Evolutionary conservation across 805 yeast genomes (phyloP).

Genomic region (Metschnikowia lunata): DNA sequence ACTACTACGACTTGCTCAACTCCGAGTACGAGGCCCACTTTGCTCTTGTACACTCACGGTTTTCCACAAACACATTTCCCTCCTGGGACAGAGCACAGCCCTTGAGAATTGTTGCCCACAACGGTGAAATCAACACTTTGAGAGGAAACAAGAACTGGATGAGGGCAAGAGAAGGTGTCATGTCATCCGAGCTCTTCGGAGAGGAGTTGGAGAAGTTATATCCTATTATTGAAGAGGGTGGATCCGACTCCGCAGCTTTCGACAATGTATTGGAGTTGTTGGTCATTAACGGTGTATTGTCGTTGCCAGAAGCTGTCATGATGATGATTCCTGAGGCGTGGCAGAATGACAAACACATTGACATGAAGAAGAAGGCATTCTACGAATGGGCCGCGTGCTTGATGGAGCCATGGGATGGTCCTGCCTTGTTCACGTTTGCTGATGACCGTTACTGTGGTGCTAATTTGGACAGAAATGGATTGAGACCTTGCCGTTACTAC

Average conservation of each 20-base stretch:
- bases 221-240: conserved; percentile 97
- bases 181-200: conserved; percentile 82
- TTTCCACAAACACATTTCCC: conserved; percentile 97
- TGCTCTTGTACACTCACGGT: conserved; percentile 94
- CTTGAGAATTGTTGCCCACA: conserved; percentile 93
- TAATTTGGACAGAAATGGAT: conserved; percentile 92
- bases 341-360: conserved; percentile 85
- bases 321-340: conserved; percentile 96
- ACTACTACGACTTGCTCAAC: conserved; percentile 88
- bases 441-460: conserved; percentile 99
- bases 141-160: conserved; percentile 99
- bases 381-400: conserved; percentile 99
- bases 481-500: conserved; percentile 97
- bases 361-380: conserved; percentile 87
- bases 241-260: conserved; percentile 96
- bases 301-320: conserved; percentile 97
- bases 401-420: conserved; percentile 99
- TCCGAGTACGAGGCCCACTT: conserved; percentile 93
- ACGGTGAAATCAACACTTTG: conserved; percentile 95
- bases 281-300: conserved; percentile 84
- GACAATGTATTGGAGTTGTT: conserved; percentile 92
- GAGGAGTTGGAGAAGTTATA: conserved; percentile 86
- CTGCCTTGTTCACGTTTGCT: conserved; percentile 93
- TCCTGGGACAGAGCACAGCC: conserved; percentile 99
- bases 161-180: conserved; percentile 97